phyloP scores from a whole-genome alignment of 2,329 filamentous ascomycete genomes.

The Exophiala phaeomuriformis region DNA sequence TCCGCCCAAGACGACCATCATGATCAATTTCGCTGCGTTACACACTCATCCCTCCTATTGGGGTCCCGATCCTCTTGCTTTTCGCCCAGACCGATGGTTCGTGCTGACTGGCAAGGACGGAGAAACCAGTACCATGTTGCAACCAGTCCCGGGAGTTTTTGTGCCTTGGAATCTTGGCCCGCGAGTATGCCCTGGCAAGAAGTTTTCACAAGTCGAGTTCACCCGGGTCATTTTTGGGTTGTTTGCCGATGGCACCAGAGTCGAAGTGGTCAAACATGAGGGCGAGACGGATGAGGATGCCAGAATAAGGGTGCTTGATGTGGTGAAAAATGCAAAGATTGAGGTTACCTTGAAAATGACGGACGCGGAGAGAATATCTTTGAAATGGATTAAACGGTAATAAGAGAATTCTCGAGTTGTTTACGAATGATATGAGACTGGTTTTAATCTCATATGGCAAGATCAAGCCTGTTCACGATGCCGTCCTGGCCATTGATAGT shows the following conservation, averaged over 20 bases:
- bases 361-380: slow-evolving; percentile 6
- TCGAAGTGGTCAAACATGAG: slow-evolving; percentile 9
- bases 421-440: too few species aligned
- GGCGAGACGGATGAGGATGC: slow-evolving; percentile 12
- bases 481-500: slow-evolving; percentile 19
- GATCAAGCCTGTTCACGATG: slow-evolving; percentile 4
- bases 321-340: slow-evolving; percentile 11
- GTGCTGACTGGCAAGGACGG: slow-evolving; percentile 30
- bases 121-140: slow-evolving; percentile 42
- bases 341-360: slow-evolving; percentile 18
- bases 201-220: slow-evolving; percentile 35
- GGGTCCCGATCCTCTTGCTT: slow-evolving; percentile 27
- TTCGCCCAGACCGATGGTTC: slow-evolving; percentile 39
- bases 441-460: too few species aligned
- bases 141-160: slow-evolving; percentile 25
- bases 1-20: slow-evolving; percentile 25
- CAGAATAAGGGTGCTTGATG: slow-evolving; percentile 2
- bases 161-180: slow-evolving; percentile 31
- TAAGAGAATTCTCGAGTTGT: too few species aligned
- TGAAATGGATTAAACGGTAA: slow-evolving; percentile 11
- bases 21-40: slow-evolving; percentile 27
- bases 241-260: slow-evolving; percentile 14
- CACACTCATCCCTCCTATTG: slow-evolving; percentile 30
- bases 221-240: slow-evolving; percentile 30
- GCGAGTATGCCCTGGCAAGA: slow-evolving; percentile 32